These are phyloP conservation scores for Tuber calosporum DNA, from an alignment of 495 filamentous ascomycete species.

Conservation along the genomic window DNA sequence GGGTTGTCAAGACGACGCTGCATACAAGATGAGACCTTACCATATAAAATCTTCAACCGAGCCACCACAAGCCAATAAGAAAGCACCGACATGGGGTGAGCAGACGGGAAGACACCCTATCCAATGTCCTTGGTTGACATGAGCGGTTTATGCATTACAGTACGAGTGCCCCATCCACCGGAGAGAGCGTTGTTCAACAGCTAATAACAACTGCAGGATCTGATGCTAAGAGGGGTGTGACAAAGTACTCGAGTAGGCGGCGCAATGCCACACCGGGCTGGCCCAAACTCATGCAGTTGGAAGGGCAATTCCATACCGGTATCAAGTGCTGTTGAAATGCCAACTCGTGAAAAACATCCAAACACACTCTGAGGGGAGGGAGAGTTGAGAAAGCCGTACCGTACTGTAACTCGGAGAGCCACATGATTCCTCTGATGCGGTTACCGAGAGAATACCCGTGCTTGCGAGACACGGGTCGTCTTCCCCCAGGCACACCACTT, in stretches of 20 bases:
- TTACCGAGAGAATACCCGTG: neutral
- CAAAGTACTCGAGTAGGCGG: no score
- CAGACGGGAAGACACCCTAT: neutral
- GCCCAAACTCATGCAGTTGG: neutral
- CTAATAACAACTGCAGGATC: neutral
- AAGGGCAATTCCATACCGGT: neutral
- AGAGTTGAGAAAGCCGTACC: neutral
- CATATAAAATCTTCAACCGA: no score
- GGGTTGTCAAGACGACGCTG: neutral
- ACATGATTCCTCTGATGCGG: neutral
- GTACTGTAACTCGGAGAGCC: no score
- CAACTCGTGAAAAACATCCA: neutral
- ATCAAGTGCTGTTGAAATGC: neutral
- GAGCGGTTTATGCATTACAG: neutral
- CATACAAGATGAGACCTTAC: neutral
- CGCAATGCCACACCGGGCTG: neutral
- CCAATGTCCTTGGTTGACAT: neutral
- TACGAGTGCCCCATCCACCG: neutral
- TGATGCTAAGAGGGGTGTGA: neutral
- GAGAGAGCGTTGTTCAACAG: neutral
- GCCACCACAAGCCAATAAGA: neutral
- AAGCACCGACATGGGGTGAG: neutral
- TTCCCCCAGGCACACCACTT: neutral
- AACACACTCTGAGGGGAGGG: neutral
- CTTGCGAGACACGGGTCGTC: neutral